These are phyloP conservation scores for Colletotrichum liaoningense DNA, from an alignment of 2,329 filamentous ascomycete species.

Conservation along the genomic window DNA sequence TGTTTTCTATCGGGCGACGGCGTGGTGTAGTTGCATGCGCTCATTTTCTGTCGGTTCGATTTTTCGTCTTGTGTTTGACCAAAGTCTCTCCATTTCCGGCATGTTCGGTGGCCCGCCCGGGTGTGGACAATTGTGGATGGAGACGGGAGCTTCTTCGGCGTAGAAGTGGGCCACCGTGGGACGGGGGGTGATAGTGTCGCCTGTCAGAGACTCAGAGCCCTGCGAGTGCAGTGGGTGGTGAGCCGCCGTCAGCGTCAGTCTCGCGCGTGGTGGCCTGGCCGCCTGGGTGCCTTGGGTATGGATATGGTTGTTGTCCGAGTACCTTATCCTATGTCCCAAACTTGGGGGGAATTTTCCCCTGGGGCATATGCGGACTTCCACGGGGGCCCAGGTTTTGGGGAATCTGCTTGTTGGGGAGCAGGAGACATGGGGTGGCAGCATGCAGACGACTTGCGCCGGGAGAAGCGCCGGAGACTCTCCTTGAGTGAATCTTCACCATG, in stretches of 20 bases:
- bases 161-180: conserved; percentile 32
- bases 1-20: neutral
- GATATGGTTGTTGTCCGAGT: neutral
- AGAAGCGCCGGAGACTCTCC: neutral
- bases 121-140: conserved; percentile 24
- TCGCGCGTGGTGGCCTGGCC: neutral
- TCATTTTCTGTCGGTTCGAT: neutral
- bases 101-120: conserved; percentile 34
- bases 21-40: neutral
- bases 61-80: neutral
- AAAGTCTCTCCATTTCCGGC: conserved; percentile 30
- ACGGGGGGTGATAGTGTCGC: conserved; percentile 22
- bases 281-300: neutral
- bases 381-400: conserved; percentile 9
- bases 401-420: neutral
- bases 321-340: neutral
- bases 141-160: conserved; percentile 35
- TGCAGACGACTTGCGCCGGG: neutral
- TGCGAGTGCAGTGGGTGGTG: neutral
- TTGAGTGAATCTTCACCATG: neutral
- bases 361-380: conserved; percentile 8
- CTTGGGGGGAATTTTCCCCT: neutral
- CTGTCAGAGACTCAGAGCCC: conserved; percentile 5
- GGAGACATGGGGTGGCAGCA: neutral
- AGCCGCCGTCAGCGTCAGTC: conserved; percentile 7